Evolutionary conservation across 192 early-diverging fungal genomes (phyloP), one percentile per base, ranked within the genome.

Genomic region (Geranomyces michiganensis): DNA sequence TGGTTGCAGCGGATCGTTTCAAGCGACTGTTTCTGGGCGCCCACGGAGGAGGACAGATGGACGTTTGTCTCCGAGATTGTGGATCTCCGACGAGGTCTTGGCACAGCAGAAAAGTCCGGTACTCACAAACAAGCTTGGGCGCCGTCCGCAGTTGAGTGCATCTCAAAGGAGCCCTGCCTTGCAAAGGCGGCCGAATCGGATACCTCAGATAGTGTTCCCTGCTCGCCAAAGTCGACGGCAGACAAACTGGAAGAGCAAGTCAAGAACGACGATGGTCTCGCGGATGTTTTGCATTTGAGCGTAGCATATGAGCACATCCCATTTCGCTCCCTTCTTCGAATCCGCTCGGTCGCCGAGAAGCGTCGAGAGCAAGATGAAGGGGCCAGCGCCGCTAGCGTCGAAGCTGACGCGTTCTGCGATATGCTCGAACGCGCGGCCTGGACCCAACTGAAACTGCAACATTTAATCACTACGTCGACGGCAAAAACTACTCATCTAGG

Each of bases 1-100:
- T 79, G 77, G 78, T 19, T 79, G 29, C 73, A 70, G 24, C 65
- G 81, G 14, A 77, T 82, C 26, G 32, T 82, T 0, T 62, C 70
- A 21, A 72, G 72, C 43, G 81, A 82, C 64, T 65, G 78, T 41
- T 82, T 82, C 27, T 79, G 65, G 70, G 60, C 68, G 31, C 65
- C 65, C 10, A 44, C 47, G n/a, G 81, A 82, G 53, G 63, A 61
- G 30, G 47, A 71, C n/a, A 67, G 81, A 14, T 77, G 65, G 72
- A 21, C 44, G 13, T 77, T 82, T 45, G 65, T 82, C 29, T n/a
- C 21, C 7, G 49, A 63, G 10, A 65, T 82, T 30, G 36, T 77
- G 33, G 36, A 56, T 15, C 53, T 46, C 24, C 65, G 69, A 9
- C n/a, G 65, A 3, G 62, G 44, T 3, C 4, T 12, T 12, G 62